phyloP scores from a whole-genome alignment of 306 rosid species.

The Fragaria iinumae region DNA sequence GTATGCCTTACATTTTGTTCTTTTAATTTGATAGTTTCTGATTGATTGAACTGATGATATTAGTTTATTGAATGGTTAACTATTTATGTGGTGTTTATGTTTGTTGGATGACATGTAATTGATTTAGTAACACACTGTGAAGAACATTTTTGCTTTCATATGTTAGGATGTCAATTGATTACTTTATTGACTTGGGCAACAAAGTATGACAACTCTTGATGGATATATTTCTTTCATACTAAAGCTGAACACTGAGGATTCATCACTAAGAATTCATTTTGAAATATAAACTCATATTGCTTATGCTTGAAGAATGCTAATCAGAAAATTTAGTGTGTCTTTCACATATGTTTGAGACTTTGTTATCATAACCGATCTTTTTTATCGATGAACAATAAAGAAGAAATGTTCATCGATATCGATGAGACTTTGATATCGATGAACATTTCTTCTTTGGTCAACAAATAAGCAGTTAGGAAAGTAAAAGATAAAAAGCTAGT shows the following conservation, averaged over 20 bases:
- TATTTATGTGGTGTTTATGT: background rate
- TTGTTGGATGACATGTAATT: background rate
- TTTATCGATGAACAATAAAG: too few species aligned
- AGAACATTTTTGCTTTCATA: background rate
- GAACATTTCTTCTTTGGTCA: background rate
- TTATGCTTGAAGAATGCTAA: background rate
- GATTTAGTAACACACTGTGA: background rate
- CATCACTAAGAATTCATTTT: background rate
- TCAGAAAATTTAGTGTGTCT: background rate
- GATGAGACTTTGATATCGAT: background rate
- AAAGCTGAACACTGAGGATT: background rate
- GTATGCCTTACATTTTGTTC: conserved; percentile 7
- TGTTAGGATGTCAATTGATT: background rate
- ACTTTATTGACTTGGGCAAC: background rate
- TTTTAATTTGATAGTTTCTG: background rate
- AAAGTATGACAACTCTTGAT: background rate
- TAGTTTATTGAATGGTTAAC: background rate
- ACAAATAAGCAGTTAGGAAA: background rate
- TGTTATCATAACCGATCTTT: background rate
- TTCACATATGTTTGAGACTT: background rate
- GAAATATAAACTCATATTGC: background rate
- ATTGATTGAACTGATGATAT: background rate
- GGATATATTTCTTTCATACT: background rate
- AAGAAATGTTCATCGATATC: too few species aligned
- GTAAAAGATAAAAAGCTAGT: too few species aligned